Evolutionary conservation across 805 yeast genomes (phyloP).

Genomic region (Yueomyces sinensis): DNA sequence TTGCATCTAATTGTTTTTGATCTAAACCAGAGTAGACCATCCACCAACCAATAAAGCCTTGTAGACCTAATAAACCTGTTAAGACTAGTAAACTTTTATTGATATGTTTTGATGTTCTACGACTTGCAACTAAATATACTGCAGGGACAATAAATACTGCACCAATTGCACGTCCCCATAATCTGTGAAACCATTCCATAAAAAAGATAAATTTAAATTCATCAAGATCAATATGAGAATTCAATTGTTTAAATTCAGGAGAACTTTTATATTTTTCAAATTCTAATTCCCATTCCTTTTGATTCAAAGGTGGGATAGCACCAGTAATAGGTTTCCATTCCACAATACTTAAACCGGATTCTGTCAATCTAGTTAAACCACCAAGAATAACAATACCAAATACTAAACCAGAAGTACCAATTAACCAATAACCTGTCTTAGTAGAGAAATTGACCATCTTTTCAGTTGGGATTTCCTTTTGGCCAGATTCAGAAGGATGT

Average conservation of each 20-base stretch:
- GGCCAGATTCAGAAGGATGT: too few relatives aligned
- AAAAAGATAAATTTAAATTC: slow-evolving; percentile 90
- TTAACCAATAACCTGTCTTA: slow-evolving; percentile 73
- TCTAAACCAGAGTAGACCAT: slow-evolving; percentile 96
- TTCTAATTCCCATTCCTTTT: slow-evolving; percentile 76
- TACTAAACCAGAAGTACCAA: slow-evolving; percentile 77
- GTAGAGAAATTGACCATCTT: slow-evolving; percentile 13
- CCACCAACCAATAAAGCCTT: slow-evolving; percentile 99
- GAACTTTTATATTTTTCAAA: slow-evolving; percentile 68
- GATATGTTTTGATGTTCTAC: slow-evolving; percentile 53
- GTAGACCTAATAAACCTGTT: slow-evolving; percentile 71
- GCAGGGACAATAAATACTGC: slow-evolving; percentile 75
- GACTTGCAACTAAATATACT: slow-evolving; percentile 56
- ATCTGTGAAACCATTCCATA: slow-evolving; percentile 97
- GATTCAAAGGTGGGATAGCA: slow-evolving; percentile 71
- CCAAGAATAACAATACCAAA: slow-evolving; percentile 96
- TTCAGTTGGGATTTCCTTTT: too few relatives aligned
- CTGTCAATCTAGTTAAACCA: slow-evolving; percentile 89
- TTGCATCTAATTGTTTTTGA: slow-evolving; percentile 57
- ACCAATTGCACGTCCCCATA: slow-evolving; percentile 88
- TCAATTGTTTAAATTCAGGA: slow-evolving; percentile 84
- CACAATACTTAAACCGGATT: slow-evolving; percentile 89
- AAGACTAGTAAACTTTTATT: slow-evolving; percentile 58
- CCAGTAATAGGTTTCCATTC: slow-evolving; percentile 99
- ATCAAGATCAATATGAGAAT: slow-evolving; percentile 69